phyloP scores from a whole-genome alignment of 1,139 yeast species.

The Kodamaea sp. region DNA sequence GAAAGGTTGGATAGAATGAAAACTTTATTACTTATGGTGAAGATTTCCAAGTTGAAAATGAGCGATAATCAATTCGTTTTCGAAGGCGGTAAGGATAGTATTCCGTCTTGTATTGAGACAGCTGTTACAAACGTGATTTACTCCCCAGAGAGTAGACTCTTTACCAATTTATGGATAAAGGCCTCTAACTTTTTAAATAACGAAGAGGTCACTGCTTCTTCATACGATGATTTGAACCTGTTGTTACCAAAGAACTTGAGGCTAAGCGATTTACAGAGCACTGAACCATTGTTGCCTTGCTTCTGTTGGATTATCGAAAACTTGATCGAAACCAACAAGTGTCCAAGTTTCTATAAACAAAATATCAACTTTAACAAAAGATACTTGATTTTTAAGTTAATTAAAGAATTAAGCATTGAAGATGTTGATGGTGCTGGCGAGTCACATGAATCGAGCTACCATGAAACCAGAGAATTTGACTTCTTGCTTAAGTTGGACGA shows the following conservation, averaged over 20 bases:
- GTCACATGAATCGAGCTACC: conserved; percentile 26
- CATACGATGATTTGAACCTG: conserved; percentile 32
- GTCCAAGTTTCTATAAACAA: conserved; percentile 34
- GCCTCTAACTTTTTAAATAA: conserved; percentile 41
- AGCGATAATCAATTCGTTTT: conserved; percentile 58
- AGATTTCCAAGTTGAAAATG: conserved; percentile 72
- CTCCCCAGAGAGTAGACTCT: conserved; percentile 77
- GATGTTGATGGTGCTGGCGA: conserved; percentile 24
- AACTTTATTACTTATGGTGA: conserved; percentile 65
- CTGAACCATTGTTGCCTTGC: conserved; percentile 65
- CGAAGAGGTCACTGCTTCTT: conserved; percentile 20
- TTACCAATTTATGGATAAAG: conserved; percentile 63
- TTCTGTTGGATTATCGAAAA: conserved; percentile 66
- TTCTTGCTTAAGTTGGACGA: conserved; percentile 47
- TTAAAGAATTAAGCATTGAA: conserved; percentile 45
- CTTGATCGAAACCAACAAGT: conserved; percentile 37
- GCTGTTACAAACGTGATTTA: conserved; percentile 75
- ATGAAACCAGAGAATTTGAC: conserved; percentile 48
- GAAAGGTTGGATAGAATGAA: conserved; percentile 73
- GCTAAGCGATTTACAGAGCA: conserved; percentile 29
- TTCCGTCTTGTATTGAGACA: conserved; percentile 86
- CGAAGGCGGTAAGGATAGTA: conserved; percentile 44
- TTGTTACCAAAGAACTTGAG: conserved; percentile 37
- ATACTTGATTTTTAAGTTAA: conserved; percentile 42
- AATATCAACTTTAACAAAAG: conserved; percentile 46